Conservation (phyloP, 495 filamentous ascomycete genomes). For the Tuber calosporum region DNA sequence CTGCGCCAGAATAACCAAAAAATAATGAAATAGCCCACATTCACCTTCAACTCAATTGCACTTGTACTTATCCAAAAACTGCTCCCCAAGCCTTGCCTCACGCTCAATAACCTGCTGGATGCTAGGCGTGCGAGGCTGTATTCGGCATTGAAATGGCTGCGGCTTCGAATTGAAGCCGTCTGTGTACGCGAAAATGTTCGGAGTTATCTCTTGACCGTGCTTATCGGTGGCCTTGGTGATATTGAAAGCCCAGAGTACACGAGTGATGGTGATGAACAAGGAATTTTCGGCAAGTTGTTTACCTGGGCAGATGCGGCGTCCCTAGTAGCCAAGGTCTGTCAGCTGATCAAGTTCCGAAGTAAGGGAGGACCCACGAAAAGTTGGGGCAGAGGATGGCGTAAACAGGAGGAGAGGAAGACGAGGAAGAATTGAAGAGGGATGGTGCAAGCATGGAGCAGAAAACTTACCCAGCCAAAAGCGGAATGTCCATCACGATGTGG, state of each 20-base stretch:
- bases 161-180: slow-evolving; percentile 55
- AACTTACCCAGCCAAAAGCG: slow-evolving; percentile 49
- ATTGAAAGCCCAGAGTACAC: slow-evolving; percentile 52
- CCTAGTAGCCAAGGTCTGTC: slow-evolving; percentile 40
- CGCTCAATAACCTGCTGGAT: slow-evolving; percentile 28
- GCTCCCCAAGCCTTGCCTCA: slow-evolving; percentile 32
- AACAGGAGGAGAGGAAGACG: background rate
- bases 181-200: slow-evolving; percentile 52
- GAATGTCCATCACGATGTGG: slow-evolving; percentile 46
- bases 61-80: slow-evolving; percentile 42
- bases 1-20: slow-evolving; percentile 3
- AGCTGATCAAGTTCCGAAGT: slow-evolving; percentile 6
- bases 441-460: slow-evolving; percentile 19
- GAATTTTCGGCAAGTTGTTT: slow-evolving; percentile 55
- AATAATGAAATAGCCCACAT: background rate
- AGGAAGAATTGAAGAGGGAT: slow-evolving; percentile 14
- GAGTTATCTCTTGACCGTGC: slow-evolving; percentile 39
- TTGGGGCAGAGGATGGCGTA: background rate
- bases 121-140: slow-evolving; percentile 44
- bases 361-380: background rate
- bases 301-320: slow-evolving; percentile 54
- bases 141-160: slow-evolving; percentile 50
- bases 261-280: slow-evolving; percentile 52
- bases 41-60: slow-evolving; percentile 37
- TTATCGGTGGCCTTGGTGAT: slow-evolving; percentile 42